phyloP scores from a whole-genome alignment of 306 rosid species.

The Lupinus albus region DNA sequence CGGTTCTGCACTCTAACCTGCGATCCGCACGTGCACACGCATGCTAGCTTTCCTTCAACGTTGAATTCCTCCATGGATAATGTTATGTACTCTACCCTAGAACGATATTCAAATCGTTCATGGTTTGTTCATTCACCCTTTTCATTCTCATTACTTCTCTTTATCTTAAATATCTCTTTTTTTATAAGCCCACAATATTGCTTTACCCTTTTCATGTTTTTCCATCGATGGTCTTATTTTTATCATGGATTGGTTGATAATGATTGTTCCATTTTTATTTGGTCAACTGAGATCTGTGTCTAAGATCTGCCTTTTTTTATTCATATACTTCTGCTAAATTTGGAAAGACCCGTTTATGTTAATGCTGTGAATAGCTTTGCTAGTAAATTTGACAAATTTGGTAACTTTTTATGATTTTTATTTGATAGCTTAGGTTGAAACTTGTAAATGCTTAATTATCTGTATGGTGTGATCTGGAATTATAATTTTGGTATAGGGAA shows the following conservation, averaged over 20 bases:
- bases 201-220: neutral
- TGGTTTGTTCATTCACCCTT: slow-evolving; percentile 48
- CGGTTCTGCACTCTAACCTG: too few species aligned
- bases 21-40: neutral
- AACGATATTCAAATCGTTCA: slow-evolving; percentile 29
- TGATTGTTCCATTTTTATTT: neutral
- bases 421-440: neutral
- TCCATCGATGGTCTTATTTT: neutral
- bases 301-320: slow-evolving; percentile 14
- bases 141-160: neutral
- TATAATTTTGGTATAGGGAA: neutral
- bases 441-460: neutral
- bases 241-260: too few species aligned
- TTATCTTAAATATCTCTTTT: neutral
- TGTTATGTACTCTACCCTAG: slow-evolving; percentile 24
- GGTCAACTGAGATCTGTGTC: slow-evolving; percentile 17
- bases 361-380: slow-evolving; percentile 11
- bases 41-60: slow-evolving; percentile 21
- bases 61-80: slow-evolving; percentile 25
- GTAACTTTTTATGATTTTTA: neutral
- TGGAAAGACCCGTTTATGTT: neutral
- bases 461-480: neutral
- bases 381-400: slow-evolving; percentile 6
- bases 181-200: neutral
- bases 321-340: neutral